Base-by-base conservation (phyloP, 1,139 yeast genomes). In the Hanseniaspora sp. region DNA sequence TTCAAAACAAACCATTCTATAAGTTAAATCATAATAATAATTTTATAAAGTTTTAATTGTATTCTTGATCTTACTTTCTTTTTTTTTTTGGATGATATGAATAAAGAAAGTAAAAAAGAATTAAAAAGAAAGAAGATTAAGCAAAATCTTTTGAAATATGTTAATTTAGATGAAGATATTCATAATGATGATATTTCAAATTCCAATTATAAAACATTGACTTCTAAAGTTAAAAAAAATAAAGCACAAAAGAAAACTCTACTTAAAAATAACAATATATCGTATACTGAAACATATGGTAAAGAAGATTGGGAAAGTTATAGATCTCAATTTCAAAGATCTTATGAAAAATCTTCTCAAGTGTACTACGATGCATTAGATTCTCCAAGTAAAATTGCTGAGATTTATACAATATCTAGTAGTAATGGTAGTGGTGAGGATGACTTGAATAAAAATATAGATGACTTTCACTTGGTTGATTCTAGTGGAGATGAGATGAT, bases 351-450 rank as follows among this genome's bases (percentile, higher is more conserved):
- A n/a, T 23, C 37, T 13, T 49, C 53, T 1, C 53, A 49, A 23
- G n/a, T 29, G 7, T 49, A 49, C 11, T 49, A 49, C n/a, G 53
- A 49, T 38, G 53, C 53, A 5, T 9, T 49, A 43, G 53, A 49
- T 40, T 49, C 53, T 13, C 53, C 53, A 15, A 49, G 53, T 13
- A 49, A 49, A 30, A 43, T 49, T 13, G 48, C 37, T 7, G 48
- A 49, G 2, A 12, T 29, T 7, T 30, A 18, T 43, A 41, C 8
- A 12, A 5, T 34, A 15, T 28, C 23, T 7, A 17, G 34, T 18
- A 31, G 44, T 12, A 46, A 37, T 34, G 33, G 28, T n/a, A 42
- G 42, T 17, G 42, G 42, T 43, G 48, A 35, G 8, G 35, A 43
- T 9, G 45, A 33, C 1, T 3, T 15, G 2, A 30, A 18, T 30